phyloP scores from a whole-genome alignment of 495 filamentous ascomycete species.

The Penicillium desertorum region DNA sequence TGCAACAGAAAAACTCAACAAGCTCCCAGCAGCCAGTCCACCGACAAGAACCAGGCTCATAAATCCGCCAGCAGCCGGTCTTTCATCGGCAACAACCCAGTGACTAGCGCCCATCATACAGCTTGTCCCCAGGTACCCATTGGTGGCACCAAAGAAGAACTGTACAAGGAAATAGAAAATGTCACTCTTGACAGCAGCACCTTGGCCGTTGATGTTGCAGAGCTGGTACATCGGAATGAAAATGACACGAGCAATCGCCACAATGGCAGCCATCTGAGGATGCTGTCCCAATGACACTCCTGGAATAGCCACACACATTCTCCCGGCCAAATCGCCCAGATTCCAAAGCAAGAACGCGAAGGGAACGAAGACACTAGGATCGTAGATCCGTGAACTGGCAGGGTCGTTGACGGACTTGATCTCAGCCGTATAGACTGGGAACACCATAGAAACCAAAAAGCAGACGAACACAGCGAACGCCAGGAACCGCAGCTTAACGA shows the following conservation, averaged over 20 bases:
- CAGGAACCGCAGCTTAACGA: conserved; percentile 71
- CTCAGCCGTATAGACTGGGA: conserved; percentile 84
- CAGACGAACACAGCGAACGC: conserved; percentile 69
- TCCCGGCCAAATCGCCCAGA: conserved; percentile 75
- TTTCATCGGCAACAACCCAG: conserved; percentile 75
- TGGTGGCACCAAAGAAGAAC: conserved; percentile 76
- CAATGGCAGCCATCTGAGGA: conserved; percentile 61
- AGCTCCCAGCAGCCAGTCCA: conserved; percentile 79
- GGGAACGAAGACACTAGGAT: conserved; percentile 78
- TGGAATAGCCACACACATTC: conserved; percentile 67
- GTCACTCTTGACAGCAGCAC: conserved; percentile 73
- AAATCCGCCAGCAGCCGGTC: conserved; percentile 87
- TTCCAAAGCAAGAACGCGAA: conserved; percentile 95
- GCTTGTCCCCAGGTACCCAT: conserved; percentile 78
- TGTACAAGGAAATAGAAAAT: conserved; percentile 88
- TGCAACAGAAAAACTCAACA: conserved; percentile 78
- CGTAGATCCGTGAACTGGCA: conserved; percentile 59
- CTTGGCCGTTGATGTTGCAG: conserved; percentile 75
- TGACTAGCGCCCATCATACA: conserved; percentile 88
- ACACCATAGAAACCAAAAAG: conserved; percentile 87
- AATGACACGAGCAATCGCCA: conserved; percentile 59
- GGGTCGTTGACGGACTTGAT: conserved; percentile 67
- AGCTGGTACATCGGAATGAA: conserved; percentile 87
- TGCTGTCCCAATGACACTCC: conserved; percentile 57
- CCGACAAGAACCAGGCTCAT: conserved; percentile 88